These are phyloP conservation scores for Aspergillus unguis DNA, from an alignment of 2,329 filamentous ascomycete genomes.

Conservation along the genomic window DNA sequence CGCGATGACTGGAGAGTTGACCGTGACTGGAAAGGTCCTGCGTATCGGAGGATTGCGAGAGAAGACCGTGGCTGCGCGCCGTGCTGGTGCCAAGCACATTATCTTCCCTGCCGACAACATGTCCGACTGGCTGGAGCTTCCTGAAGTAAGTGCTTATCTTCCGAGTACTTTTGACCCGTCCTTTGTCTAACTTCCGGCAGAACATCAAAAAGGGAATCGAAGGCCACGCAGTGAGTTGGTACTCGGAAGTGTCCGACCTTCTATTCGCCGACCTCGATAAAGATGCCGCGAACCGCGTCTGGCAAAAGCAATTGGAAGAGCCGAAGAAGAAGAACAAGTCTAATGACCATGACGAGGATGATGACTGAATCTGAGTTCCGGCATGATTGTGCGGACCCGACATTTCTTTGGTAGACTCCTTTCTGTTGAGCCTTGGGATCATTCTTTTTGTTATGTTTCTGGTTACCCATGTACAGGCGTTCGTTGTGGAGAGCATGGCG, in stretches of 20 bases:
- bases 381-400: not conserved
- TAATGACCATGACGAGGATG: conserved; percentile 24
- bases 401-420: conserved; percentile 20
- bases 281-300: conserved; percentile 67
- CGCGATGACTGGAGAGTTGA: conserved; percentile 97
- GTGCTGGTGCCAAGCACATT: conserved; percentile 88
- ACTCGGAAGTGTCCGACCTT: conserved; percentile 85
- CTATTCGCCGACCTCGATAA: conserved; percentile 80
- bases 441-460: conserved; percentile 18
- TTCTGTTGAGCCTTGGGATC: conserved; percentile 13
- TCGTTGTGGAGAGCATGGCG: conserved; percentile 34
- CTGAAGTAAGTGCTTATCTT: conserved; percentile 66
- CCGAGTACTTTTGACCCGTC: conserved; percentile 8
- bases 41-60: conserved; percentile 91
- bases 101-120: conserved; percentile 94
- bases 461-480: conserved; percentile 30
- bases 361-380: conserved; percentile 22
- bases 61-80: conserved; percentile 92
- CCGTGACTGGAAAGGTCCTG: conserved; percentile 92
- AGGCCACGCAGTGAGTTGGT: conserved; percentile 89
- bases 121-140: conserved; percentile 95
- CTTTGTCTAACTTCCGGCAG: conserved; percentile 48
- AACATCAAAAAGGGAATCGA: conserved; percentile 97
- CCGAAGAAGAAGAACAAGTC: conserved; percentile 43
- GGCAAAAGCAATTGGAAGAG: conserved; percentile 64